Base-by-base conservation (phyloP, 2,329 filamentous ascomycete genomes). In the Ilyonectria sp. region DNA sequence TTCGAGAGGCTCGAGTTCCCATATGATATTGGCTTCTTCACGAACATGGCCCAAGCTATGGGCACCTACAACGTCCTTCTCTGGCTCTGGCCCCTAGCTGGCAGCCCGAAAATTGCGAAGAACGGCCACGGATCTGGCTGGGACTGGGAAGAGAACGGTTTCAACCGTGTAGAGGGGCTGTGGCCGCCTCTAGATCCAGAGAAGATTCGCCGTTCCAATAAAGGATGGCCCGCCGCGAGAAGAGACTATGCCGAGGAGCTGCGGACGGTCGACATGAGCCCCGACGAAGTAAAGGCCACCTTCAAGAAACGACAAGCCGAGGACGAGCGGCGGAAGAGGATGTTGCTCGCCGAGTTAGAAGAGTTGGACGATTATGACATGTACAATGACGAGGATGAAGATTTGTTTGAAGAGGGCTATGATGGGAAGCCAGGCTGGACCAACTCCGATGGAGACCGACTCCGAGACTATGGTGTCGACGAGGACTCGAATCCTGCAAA, bases 381-480 rank as follows among this genome's bases (percentile, higher is more conserved):
- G 65, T 74, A 86, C 65, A 87, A 90, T 65, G 90, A 89, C 73
- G 89, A 90, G 64, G 87, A 89, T 4, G 83, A 84, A 1, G 87
- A 90, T 7, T 70, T 87, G 0, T 86, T 88, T 3, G 72, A 71
- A 11, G 71, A 67, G 2, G 74, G 76, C 3, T 75, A 75, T 11
- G 60, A 71, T 70, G 72, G 72, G 3, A 71, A 72, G 74, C 86
- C 86, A 47, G 87, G 83, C 6, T 96, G 93, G 93, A 89, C 86
- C 0, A 95, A 95, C 71, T 86, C 89, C 0, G 93, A 95, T 59
- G 93, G 93, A 1, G 92, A 95, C 76, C 84, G 89, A 37, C 80
- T 96, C 56, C 85, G 87, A 47, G 93, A 96, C 74, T 96, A 91
- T 75, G 93, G 93, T 2, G 93, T 96, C 0, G 93, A 95, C 72